phyloP scores from a whole-genome alignment of 345 rosid genomes.

The Alliaria petiolata region DNA sequence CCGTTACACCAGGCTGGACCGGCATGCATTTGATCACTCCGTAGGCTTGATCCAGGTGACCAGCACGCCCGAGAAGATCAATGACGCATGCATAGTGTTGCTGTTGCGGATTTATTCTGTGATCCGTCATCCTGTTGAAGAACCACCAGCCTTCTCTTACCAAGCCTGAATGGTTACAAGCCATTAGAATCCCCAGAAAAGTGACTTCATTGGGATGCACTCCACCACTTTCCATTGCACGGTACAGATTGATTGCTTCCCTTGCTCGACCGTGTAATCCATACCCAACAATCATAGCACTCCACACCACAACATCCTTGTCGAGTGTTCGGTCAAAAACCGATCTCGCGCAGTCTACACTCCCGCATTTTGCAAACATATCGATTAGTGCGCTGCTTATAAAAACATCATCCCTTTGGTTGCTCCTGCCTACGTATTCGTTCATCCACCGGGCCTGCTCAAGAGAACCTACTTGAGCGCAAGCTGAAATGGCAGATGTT shows the following conservation, averaged over 20 bases:
- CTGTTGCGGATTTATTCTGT: conserved; percentile 50
- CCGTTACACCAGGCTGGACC: conserved; percentile 52
- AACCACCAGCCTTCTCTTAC: conserved; percentile 66
- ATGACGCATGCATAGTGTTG: conserved; percentile 71
- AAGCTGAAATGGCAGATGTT: conserved; percentile 56
- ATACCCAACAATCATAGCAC: conserved; percentile 68
- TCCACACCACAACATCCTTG: conserved; percentile 70
- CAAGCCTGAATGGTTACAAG: conserved; percentile 66
- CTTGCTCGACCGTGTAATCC: conserved; percentile 59
- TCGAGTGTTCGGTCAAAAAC: conserved; percentile 52
- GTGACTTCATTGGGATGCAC: conserved; percentile 62
- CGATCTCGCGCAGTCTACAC: conserved; percentile 43
- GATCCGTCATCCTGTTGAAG: conserved; percentile 53
- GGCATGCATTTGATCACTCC: conserved; percentile 55
- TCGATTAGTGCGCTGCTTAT: conserved; percentile 54
- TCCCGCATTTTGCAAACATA: conserved; percentile 76
- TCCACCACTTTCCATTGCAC: conserved; percentile 43
- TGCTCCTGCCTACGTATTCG: conserved; percentile 37
- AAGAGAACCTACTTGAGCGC: conserved; percentile 63
- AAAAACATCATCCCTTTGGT: conserved; percentile 39
- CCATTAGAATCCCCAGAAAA: conserved; percentile 60
- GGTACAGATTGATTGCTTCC: conserved; percentile 57
- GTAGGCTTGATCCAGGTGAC: conserved; percentile 53
- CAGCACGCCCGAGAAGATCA: conserved; percentile 74
- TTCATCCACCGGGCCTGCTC: conserved; percentile 62